phyloP scores from a whole-genome alignment of 2,329 filamentous ascomycete genomes.

The Fusarium marasasianum region DNA sequence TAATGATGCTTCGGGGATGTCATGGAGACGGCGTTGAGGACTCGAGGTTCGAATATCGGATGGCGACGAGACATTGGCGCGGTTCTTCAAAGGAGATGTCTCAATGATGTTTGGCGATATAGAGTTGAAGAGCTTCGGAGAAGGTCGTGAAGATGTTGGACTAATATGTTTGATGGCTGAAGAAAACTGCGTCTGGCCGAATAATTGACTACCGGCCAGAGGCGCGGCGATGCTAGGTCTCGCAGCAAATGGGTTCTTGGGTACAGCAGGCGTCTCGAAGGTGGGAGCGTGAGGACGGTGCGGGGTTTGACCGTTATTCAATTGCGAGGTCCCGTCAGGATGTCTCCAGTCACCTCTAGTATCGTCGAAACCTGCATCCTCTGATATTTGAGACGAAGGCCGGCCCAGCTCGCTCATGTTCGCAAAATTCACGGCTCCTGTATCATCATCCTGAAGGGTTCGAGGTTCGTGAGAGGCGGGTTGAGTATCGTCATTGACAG shows the following conservation, averaged over 20 bases:
- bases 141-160: slow-evolving; percentile 67
- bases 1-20: slow-evolving; percentile 44
- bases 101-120: slow-evolving; percentile 57
- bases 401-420: slow-evolving; percentile 48
- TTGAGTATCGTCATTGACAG: slow-evolving; percentile 40
- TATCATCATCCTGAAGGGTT: slow-evolving; percentile 58
- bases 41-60: slow-evolving; percentile 54
- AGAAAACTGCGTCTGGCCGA: slow-evolving; percentile 63
- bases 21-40: slow-evolving; percentile 47
- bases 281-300: slow-evolving; percentile 39
- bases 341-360: slow-evolving; percentile 52
- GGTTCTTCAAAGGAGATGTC: slow-evolving; percentile 61
- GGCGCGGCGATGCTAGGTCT: slow-evolving; percentile 48
- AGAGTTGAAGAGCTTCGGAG: slow-evolving; percentile 58
- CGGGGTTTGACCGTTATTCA: slow-evolving; percentile 48
- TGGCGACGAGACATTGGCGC: slow-evolving; percentile 58
- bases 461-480: slow-evolving; percentile 44
- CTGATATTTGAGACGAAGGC: slow-evolving; percentile 54
- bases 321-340: slow-evolving; percentile 47
- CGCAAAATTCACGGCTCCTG: slow-evolving; percentile 60
- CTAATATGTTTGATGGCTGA: slow-evolving; percentile 61
- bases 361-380: slow-evolving; percentile 53
- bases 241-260: slow-evolving; percentile 59
- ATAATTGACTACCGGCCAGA: slow-evolving; percentile 60
- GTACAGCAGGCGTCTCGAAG: slow-evolving; percentile 61